Evolutionary conservation across 2,329 filamentous ascomycete genomes (phyloP).

Genomic region (Aspergillus brunneoviolaceus): DNA sequence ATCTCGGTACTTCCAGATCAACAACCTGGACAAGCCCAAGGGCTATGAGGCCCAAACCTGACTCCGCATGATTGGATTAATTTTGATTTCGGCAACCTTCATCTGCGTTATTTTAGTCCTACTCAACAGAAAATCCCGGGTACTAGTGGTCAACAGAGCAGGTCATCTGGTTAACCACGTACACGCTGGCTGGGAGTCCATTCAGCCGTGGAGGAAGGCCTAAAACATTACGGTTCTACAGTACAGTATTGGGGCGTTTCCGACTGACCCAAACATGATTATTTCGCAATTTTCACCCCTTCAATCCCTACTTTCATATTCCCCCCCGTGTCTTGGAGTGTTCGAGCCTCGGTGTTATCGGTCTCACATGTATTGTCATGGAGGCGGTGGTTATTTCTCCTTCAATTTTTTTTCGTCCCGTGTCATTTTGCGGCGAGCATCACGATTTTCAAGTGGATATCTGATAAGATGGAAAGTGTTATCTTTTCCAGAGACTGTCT

Average conservation of each 20-base stretch:
- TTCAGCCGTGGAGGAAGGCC: neutral
- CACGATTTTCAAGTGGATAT: conserved; percentile 1
- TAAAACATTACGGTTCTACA: neutral
- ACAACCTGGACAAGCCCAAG: conserved; percentile 75
- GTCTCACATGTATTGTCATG: neutral
- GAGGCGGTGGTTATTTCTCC: neutral
- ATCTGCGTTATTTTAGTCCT: conserved; percentile 12
- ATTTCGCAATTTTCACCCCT: neutral
- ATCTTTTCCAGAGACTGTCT: conserved; percentile 5
- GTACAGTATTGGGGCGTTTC: neutral
- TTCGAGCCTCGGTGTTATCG: neutral
- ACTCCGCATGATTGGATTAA: conserved; percentile 29
- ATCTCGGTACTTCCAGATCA: conserved; percentile 79
- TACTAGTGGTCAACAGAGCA: conserved; percentile 7
- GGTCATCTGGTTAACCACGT: conserved; percentile 9
- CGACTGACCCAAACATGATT: neutral
- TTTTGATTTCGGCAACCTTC: conserved; percentile 14
- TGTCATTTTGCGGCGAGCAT: neutral
- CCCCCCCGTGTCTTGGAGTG: neutral
- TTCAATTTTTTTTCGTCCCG: neutral
- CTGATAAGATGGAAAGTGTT: neutral
- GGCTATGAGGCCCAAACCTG: conserved; percentile 74
- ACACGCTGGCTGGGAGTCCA: conserved; percentile 6
- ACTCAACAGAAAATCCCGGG: conserved; percentile 11
- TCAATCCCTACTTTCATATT: neutral